These are phyloP conservation scores for Ogataea pini DNA, from an alignment of 805 yeast genomes.

Conservation along the genomic window DNA sequence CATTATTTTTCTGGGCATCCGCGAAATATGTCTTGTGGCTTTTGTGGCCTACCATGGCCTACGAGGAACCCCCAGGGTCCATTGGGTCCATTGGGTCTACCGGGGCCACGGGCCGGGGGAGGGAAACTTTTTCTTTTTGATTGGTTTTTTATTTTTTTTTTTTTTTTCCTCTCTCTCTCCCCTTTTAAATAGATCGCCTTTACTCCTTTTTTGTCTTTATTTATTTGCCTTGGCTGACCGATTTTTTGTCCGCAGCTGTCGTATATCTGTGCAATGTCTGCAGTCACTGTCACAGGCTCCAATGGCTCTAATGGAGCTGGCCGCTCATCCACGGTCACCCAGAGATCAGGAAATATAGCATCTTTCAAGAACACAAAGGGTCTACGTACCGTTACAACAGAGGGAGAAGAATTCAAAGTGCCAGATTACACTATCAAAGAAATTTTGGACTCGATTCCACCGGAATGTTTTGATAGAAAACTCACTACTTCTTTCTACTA, in stretches of 20 bases:
- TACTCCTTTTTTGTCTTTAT: neutral
- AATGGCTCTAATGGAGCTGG: conserved; percentile 13
- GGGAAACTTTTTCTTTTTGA: neutral
- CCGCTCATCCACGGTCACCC: conserved; percentile 25
- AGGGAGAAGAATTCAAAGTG: conserved; percentile 66
- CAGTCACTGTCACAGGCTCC: conserved; percentile 36
- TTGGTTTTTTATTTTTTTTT: neutral
- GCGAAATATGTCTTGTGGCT: too few species aligned
- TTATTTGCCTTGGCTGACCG: too few species aligned
- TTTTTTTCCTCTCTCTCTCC: neutral
- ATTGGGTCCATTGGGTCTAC: too few species aligned
- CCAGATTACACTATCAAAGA: conserved; percentile 80
- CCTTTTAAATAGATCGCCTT: neutral
- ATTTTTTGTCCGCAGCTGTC: neutral
- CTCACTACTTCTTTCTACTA: conserved; percentile 56
- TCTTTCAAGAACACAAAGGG: conserved; percentile 36
- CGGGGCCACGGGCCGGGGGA: too few species aligned
- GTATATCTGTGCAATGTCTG: conserved; percentile 28
- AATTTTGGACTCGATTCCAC: conserved; percentile 68
- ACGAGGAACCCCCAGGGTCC: too few species aligned
- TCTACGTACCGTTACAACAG: conserved; percentile 54
- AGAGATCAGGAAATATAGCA: conserved; percentile 45
- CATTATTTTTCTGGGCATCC: neutral
- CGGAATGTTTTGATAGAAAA: conserved; percentile 70
- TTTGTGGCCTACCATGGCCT: too few species aligned